Base-by-base conservation (phyloP, 108 stramenopile species). In the Cyclotella baltica region DNA sequence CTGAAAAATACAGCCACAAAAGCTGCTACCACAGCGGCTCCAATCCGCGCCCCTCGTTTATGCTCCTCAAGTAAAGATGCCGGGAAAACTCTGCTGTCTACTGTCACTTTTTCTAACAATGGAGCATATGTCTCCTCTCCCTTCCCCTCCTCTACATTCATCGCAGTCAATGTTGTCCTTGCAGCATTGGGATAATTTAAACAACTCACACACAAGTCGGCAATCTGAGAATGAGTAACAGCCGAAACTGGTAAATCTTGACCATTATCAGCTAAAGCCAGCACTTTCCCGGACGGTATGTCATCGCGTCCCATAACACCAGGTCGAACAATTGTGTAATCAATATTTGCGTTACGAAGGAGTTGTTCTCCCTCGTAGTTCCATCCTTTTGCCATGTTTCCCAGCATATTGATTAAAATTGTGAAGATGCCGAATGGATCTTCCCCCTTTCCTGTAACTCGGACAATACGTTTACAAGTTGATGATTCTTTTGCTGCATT, bases 381-480 rank as follows among this genome's bases (percentile, higher is more conserved):
- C 92, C 92, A 93, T 25, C 77, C 89, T 63, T 93, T 93, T 67
- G 90, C 90, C 80, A 90, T 85, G 50, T 76, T 73, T 22, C 92
- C 92, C 40, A 93, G 56, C 75, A 87, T 73, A 70, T 93, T 93
- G 56, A 93, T 88, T 23, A 91, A 71, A 5, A 93, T 76, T 16
- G 88, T 70, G 67, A 93, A 91, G 40, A 89, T 64, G 18, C 40
- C 31, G 4, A 70, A 78, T 3, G 92, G 92, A 55, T 80, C 63
- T 75, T 93, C 92, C 28, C 90, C 92, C 67, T 91, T 91, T 8
- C 92, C 92, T n/a, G 92, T 93, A 19, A 93, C 83, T 11, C 92
- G 84, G 3, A 93, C 83, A 46, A 93, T 87, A 1, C 84, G 78
- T 43, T 79, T 78, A 55, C 87, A 85, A 43, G 72, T 55, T 31